phyloP scores from a whole-genome alignment of 1,284 basidiomycete genomes.

The Leccinum pachyderme region DNA sequence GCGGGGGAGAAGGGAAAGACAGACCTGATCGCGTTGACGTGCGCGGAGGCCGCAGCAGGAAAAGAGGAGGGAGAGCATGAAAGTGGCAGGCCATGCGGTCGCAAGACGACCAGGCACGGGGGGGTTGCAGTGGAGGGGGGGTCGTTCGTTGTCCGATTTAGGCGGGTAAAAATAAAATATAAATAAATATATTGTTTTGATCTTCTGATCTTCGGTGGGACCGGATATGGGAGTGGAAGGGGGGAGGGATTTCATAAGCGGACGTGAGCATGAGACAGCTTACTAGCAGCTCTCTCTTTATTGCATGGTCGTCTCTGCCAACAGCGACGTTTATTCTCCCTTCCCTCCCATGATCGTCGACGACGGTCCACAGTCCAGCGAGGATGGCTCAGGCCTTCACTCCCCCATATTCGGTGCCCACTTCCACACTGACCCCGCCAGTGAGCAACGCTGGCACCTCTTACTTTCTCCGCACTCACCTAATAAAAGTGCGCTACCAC shows the following conservation, averaged over 20 bases:
- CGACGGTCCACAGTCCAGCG: constrained; percentile 65
- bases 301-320: constrained; percentile 53
- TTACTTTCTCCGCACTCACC: constrained; percentile 36
- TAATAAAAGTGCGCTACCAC: constrained; percentile 67
- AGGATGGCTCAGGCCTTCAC: constrained; percentile 68
- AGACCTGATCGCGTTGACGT: constrained; percentile 18
- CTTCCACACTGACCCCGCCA: constrained; percentile 48
- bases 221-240: constrained; percentile 28
- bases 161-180: constrained; percentile 17
- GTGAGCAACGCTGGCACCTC: constrained; percentile 41
- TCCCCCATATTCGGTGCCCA: constrained; percentile 60
- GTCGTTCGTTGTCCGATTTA: constrained; percentile 25
- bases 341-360: constrained; percentile 54
- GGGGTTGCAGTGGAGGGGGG: constrained; percentile 23
- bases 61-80: constrained; percentile 30
- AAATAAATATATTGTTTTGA: constrained; percentile 16
- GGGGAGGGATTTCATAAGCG: constrained; percentile 35
- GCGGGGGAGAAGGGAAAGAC: background rate
- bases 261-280: constrained; percentile 35
- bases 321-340: constrained; percentile 54
- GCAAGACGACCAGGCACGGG: constrained; percentile 31
- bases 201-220: constrained; percentile 35
- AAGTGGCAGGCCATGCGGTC: constrained; percentile 9
- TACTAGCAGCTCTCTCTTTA: constrained; percentile 12
- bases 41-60: constrained; percentile 29